A percentile compares a stretch with the other conserved stretches of the same genome.
These are phyloP conservation scores for Testicularia cyperi DNA, from an alignment of 1,284 basidiomycete species.

Conservation along the genomic window DNA sequence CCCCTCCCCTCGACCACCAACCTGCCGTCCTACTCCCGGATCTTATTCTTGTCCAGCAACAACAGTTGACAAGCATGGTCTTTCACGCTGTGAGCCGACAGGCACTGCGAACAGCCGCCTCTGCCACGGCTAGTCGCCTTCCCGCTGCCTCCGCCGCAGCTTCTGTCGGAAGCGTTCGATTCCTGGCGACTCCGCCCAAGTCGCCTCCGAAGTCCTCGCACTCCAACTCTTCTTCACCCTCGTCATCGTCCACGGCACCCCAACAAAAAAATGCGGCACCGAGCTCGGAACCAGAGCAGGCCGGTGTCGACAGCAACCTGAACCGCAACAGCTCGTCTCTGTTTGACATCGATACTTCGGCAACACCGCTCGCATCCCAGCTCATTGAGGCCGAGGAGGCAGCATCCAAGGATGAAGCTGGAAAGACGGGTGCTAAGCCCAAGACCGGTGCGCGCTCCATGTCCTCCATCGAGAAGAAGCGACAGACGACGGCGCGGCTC, in stretches of 20 bases:
- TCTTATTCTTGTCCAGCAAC: not conserved
- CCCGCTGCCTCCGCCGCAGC: not conserved
- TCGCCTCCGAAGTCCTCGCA: no score
- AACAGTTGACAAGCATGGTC: slow-evolving; percentile 3
- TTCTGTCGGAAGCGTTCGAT: slow-evolving; percentile 6
- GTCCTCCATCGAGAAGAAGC: slow-evolving; percentile 59
- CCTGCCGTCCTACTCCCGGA: no score
- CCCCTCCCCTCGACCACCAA: not conserved
- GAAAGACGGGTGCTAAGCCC: slow-evolving; percentile 57
- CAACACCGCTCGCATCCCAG: slow-evolving; percentile 14
- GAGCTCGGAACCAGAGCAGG: not conserved
- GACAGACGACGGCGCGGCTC: slow-evolving; percentile 45
- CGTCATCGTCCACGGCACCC: slow-evolving; percentile 1
- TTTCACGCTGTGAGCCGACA: slow-evolving; percentile 23
- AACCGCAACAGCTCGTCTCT: slow-evolving; percentile 16
- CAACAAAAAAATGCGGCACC: not conserved
- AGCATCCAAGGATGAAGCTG: slow-evolving; percentile 1
- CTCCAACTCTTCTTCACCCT: not conserved
- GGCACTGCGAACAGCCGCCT: slow-evolving; percentile 9
- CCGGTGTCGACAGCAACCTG: not conserved
- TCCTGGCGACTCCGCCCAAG: slow-evolving; percentile 20
- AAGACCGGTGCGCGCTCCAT: slow-evolving; percentile 55
- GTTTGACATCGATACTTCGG: slow-evolving; percentile 50
- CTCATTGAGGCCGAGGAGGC: slow-evolving; percentile 18
- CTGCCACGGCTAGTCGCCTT: slow-evolving; percentile 1